These are phyloP conservation scores for Sphagnurus paluster DNA, from an alignment of 1,284 basidiomycete genomes.

Conservation along the genomic window DNA sequence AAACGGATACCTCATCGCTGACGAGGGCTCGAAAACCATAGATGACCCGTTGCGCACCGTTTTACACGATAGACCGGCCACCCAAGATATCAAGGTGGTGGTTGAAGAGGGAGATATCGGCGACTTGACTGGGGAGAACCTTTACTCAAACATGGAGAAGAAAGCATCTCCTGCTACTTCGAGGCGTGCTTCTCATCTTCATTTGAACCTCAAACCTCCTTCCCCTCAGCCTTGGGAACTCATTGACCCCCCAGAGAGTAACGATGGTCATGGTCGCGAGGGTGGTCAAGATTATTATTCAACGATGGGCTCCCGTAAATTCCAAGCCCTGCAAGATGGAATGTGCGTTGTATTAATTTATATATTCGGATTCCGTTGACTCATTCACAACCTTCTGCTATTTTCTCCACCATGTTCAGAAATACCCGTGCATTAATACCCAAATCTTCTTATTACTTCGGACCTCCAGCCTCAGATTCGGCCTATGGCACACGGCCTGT, in stretches of 20 bases:
- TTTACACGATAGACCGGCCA: conserved; percentile 3
- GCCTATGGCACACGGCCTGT: conserved; percentile 75
- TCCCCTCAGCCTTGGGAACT: conserved; percentile 65
- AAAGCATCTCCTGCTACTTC: conserved; percentile 23
- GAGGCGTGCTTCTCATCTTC: conserved; percentile 33
- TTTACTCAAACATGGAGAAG: conserved; percentile 23
- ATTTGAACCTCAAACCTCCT: conserved; percentile 37
- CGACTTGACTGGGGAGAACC: conserved; percentile 24
- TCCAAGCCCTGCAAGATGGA: conserved; percentile 32
- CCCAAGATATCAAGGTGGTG: conserved; percentile 17
- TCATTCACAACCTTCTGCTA: conserved; percentile 4
- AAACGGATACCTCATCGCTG: background rate
- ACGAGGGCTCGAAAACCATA: conserved; percentile 5
- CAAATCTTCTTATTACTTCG: conserved; percentile 79
- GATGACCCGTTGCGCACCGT: conserved; percentile 13
- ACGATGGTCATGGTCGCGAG: conserved; percentile 25
- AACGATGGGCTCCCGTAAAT: conserved; percentile 33
- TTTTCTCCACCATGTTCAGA: conserved; percentile 25
- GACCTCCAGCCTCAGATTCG: conserved; percentile 70
- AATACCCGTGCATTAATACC: conserved; percentile 57
- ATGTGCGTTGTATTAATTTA: conserved; percentile 26
- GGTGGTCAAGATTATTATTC: conserved; percentile 39
- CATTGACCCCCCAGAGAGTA: conserved; percentile 44
- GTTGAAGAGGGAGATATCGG: conserved; percentile 25
- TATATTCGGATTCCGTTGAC: conserved; percentile 2